Evolutionary conservation across 78 protist species (phyloP).

Genomic region (Cyanophora paradoxa): DNA sequence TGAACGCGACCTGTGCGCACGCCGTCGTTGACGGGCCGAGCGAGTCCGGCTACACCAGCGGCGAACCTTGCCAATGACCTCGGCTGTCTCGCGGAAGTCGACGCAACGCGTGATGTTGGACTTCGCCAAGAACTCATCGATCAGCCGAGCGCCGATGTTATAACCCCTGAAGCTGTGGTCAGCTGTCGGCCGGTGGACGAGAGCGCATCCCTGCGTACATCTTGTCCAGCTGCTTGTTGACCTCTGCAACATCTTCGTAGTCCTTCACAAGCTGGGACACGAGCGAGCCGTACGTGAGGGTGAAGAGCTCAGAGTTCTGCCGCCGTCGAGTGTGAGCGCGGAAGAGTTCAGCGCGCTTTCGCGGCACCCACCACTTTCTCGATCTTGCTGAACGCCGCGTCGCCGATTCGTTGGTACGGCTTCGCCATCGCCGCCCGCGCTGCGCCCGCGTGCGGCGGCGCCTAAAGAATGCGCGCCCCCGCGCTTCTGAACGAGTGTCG

Average conservation of each 20-base stretch:
- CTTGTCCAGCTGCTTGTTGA: constrained; percentile 83
- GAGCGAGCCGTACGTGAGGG: constrained; percentile 94
- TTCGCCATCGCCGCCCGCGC: no score
- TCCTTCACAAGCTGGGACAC: constrained; percentile 91
- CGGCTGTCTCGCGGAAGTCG: constrained; percentile 86
- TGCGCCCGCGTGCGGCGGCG: no score
- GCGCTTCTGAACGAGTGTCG: no score
- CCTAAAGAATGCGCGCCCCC: no score
- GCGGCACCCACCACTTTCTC: constrained; percentile 18
- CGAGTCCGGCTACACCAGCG: constrained; percentile 58
- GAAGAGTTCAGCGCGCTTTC: background rate
- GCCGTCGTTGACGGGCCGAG: background rate
- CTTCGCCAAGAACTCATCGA: constrained; percentile 91
- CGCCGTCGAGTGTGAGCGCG: background rate
- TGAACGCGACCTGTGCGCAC: constrained; percentile 72
- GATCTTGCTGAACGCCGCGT: constrained; percentile 11
- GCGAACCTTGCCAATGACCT: constrained; percentile 74
- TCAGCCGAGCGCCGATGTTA: constrained; percentile 85
- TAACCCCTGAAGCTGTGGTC: constrained; percentile 82
- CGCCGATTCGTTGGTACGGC: constrained; percentile 1
- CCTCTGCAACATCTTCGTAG: constrained; percentile 68
- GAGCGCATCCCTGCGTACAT: constrained; percentile 55
- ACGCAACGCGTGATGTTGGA: constrained; percentile 53
- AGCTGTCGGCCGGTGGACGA: background rate
- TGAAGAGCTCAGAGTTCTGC: constrained; percentile 85